These are phyloP conservation scores for Plasmopara halstedii DNA, from an alignment of 352 stramenopile genomes.

Conservation along the genomic window DNA sequence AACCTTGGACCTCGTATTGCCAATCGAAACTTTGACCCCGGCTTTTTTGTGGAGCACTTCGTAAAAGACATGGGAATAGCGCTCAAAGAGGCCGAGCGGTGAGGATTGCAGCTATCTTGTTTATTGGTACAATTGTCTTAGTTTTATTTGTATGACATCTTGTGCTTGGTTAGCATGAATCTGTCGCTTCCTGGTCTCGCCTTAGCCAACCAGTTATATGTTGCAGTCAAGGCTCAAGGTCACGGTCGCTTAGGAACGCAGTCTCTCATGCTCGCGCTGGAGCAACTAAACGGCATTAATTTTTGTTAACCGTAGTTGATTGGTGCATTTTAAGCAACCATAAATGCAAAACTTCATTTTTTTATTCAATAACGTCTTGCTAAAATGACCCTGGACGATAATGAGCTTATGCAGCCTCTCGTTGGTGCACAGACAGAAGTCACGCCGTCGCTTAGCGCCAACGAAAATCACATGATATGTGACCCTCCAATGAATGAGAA, in stretches of 20 bases:
- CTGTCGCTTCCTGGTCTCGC: constrained; percentile 77
- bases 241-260: constrained; percentile 81
- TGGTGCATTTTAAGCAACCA: neutral
- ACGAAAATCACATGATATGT: constrained; percentile 11
- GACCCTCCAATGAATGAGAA: constrained; percentile 16
- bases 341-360: neutral
- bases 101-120: constrained; percentile 1
- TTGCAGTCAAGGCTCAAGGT: constrained; percentile 80
- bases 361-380: constrained; percentile 1
- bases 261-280: constrained; percentile 79
- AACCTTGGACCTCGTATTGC: constrained; percentile 86
- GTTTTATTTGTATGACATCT: neutral
- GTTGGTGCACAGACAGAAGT: constrained; percentile 21
- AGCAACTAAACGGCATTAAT: constrained; percentile 71
- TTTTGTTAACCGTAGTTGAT: too few relatives aligned
- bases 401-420: constrained; percentile 72
- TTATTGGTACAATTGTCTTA: neutral
- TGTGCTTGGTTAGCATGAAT: constrained; percentile 58
- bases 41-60: constrained; percentile 89
- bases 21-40: constrained; percentile 83
- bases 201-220: constrained; percentile 84
- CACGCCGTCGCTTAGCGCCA: constrained; percentile 4
- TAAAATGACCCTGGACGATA: constrained; percentile 63
- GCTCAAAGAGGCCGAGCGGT: constrained; percentile 73
- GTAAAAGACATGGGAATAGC: constrained; percentile 90